These are phyloP conservation scores for Dactylellina sp. DNA, from an alignment of 2,329 filamentous ascomycete species.

Conservation along the genomic window DNA sequence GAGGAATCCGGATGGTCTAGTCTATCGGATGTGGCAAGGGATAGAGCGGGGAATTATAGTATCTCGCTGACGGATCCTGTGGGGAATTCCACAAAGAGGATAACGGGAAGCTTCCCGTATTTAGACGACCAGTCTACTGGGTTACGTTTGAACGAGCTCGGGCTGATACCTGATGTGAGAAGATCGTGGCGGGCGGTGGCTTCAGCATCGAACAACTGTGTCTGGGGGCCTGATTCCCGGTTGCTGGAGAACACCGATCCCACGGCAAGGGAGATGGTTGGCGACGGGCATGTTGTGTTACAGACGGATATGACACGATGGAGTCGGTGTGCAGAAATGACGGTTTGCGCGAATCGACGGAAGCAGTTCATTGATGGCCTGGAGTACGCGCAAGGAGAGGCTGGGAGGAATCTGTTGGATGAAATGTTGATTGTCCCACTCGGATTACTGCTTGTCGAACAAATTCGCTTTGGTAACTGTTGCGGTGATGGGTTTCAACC, in stretches of 20 bases:
- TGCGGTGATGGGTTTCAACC: slow-evolving; percentile 46
- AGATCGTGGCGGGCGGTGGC: slow-evolving; percentile 35
- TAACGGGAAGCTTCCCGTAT: slow-evolving; percentile 45
- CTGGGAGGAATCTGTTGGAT: slow-evolving; percentile 26
- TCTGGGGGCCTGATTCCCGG: slow-evolving; percentile 37
- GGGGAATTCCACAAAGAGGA: slow-evolving; percentile 3
- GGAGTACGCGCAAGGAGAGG: slow-evolving; percentile 38
- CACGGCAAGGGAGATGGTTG: slow-evolving; percentile 20
- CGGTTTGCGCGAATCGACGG: slow-evolving; percentile 47
- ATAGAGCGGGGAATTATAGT: slow-evolving; percentile 39
- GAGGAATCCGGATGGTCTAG: slow-evolving; percentile 36
- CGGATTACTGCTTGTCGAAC: slow-evolving; percentile 44
- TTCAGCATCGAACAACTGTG: slow-evolving; percentile 3
- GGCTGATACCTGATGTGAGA: slow-evolving; percentile 35
- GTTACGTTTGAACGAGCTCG: slow-evolving; percentile 35
- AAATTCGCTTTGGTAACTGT: slow-evolving; percentile 49
- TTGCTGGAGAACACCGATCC: slow-evolving; percentile 42
- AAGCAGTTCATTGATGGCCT: slow-evolving; percentile 28
- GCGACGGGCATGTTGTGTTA: slow-evolving; percentile 39
- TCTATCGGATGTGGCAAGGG: slow-evolving; percentile 21
- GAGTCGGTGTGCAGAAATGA: slow-evolving; percentile 33
- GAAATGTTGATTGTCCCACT: slow-evolving; percentile 44
- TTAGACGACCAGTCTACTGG: slow-evolving; percentile 25
- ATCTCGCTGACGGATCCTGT: slow-evolving; percentile 19
- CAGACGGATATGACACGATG: slow-evolving; percentile 49